Conservation (phyloP, 768 basidiomycete genomes). For the Mrakia hoshinonis region DNA sequence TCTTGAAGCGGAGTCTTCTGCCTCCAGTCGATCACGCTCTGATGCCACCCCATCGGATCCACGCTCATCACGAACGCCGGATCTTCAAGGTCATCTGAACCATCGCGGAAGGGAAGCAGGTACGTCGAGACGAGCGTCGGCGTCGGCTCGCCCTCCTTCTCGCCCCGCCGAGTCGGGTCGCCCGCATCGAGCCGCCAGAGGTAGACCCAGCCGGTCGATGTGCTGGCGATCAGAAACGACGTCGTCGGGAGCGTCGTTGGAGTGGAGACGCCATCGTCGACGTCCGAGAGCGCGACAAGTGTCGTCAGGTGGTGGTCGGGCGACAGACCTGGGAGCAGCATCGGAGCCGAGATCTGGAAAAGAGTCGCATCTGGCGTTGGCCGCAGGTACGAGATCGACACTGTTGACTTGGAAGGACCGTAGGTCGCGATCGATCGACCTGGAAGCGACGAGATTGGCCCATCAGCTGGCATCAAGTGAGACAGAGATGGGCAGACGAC, state of each 20-base stretch:
- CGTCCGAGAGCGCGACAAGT: slow-evolving; percentile 38
- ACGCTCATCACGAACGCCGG: slow-evolving; percentile 56
- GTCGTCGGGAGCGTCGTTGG: slow-evolving; percentile 31
- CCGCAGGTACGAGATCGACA: slow-evolving; percentile 29
- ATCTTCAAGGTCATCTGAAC: slow-evolving; percentile 45
- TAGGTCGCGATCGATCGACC: slow-evolving; percentile 16
- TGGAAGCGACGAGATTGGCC: background rate
- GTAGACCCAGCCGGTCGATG: slow-evolving; percentile 34
- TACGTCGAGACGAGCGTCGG: slow-evolving; percentile 55
- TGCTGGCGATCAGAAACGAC: slow-evolving; percentile 37
- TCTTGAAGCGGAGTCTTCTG: slow-evolving; percentile 44
- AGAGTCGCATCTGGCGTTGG: slow-evolving; percentile 33
- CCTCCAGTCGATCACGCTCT: slow-evolving; percentile 38
- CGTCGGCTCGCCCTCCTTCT: slow-evolving; percentile 41
- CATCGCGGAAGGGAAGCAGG: slow-evolving; percentile 57
- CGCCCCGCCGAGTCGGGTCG: slow-evolving; percentile 4
- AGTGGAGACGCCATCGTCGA: slow-evolving; percentile 38
- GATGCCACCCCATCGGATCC: slow-evolving; percentile 43
- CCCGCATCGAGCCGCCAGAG: slow-evolving; percentile 32
- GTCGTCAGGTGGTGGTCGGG: slow-evolving; percentile 16
- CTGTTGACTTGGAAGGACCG: background rate
- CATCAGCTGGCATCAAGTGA: background rate
- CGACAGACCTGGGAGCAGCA: slow-evolving; percentile 7
- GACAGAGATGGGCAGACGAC: background rate
- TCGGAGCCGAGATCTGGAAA: background rate